A percentile compares a stretch with the other conserved stretches of the same genome.
These are phyloP conservation scores for Stephania yunnanensis DNA, from an alignment of 164 flowering plant genomes.

Conservation along the genomic window DNA sequence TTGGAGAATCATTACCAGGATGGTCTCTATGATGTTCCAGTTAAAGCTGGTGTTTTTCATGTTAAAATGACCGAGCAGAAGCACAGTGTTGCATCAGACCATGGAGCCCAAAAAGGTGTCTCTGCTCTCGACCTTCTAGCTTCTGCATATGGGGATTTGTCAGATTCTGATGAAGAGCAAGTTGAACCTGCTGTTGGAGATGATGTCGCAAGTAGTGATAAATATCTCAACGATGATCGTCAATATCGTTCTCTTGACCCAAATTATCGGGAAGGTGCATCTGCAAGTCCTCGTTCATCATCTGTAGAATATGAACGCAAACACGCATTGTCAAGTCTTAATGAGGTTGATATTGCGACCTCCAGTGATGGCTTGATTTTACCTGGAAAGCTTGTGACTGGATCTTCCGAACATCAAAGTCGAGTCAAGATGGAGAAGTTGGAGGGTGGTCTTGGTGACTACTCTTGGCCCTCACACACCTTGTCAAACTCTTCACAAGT, in stretches of 20 bases:
- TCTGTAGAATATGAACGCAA: slow-evolving; percentile 24
- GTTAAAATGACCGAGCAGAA: slow-evolving; percentile 26
- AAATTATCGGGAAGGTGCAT: slow-evolving; percentile 19
- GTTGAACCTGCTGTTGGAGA: slow-evolving; percentile 23
- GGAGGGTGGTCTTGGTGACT: slow-evolving; percentile 10
- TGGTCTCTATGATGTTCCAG: slow-evolving; percentile 47
- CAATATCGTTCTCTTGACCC: slow-evolving; percentile 18
- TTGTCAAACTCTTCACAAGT: slow-evolving; percentile 19
- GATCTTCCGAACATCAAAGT: slow-evolving; percentile 13
- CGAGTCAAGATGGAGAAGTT: slow-evolving; percentile 11
- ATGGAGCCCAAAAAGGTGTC: slow-evolving; percentile 25
- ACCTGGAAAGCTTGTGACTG: slow-evolving; percentile 1
- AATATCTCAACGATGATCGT: slow-evolving; percentile 15
- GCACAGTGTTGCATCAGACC: slow-evolving; percentile 23
- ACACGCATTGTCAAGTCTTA: slow-evolving; percentile 15
- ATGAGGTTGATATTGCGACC: slow-evolving; percentile 16
- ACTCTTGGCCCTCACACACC: slow-evolving; percentile 5
- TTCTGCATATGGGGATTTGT: slow-evolving; percentile 64
- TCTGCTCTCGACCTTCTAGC: slow-evolving; percentile 83
- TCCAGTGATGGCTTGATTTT: slow-evolving; percentile 21
- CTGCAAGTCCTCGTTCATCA: slow-evolving; percentile 14
- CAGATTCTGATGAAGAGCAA: slow-evolving; percentile 81
- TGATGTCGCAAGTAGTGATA: slow-evolving; percentile 10
- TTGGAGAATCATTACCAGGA: slow-evolving; percentile 24
- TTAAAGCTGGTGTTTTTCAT: slow-evolving; percentile 33